phyloP scores from a whole-genome alignment of 2,329 filamentous ascomycete species.

The Arthrobotrys pseudoclavata region DNA sequence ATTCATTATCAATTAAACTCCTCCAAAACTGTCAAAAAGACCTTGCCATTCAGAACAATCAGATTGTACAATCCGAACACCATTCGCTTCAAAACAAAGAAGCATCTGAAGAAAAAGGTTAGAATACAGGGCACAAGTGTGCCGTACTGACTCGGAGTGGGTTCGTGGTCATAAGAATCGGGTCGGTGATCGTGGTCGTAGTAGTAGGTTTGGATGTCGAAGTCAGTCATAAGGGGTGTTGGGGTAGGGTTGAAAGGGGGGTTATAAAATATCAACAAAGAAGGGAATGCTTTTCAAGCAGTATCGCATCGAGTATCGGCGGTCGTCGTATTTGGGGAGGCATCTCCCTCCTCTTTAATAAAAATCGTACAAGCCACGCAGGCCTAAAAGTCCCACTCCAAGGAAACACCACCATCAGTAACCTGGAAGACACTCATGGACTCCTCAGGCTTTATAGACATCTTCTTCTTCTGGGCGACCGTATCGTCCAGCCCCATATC shows the following conservation, averaged over 20 bases:
- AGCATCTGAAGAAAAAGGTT: slow-evolving; percentile 9
- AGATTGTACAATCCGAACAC: slow-evolving; percentile 30
- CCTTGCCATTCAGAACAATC: slow-evolving; percentile 20
- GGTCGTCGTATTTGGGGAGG: slow-evolving; percentile 1
- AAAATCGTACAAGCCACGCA: slow-evolving; percentile 14
- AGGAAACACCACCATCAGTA: slow-evolving; percentile 35
- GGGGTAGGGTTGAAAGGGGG: not conserved
- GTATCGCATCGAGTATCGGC: slow-evolving; percentile 2
- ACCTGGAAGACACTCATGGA: slow-evolving; percentile 38
- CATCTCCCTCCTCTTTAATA: not conserved
- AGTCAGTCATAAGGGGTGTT: not conserved
- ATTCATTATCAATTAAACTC: slow-evolving; percentile 45
- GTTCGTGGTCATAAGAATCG: slow-evolving; percentile 5
- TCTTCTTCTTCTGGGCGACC: slow-evolving; percentile 38
- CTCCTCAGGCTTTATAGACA: slow-evolving; percentile 43
- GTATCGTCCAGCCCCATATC: slow-evolving; percentile 51
- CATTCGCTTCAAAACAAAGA: slow-evolving; percentile 13
- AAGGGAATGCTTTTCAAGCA: slow-evolving; percentile 6
- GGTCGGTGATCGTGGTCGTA: slow-evolving; percentile 6
- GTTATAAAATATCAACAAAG: slow-evolving; percentile 20
- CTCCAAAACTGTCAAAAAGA: slow-evolving; percentile 29
- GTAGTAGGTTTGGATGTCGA: not conserved
- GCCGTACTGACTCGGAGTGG: slow-evolving; percentile 8
- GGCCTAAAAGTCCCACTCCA: slow-evolving; percentile 44
- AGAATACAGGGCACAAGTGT: slow-evolving; percentile 17